These are phyloP conservation scores for Erodium moschatum DNA, from an alignment of 441 rosid species.

Conservation along the genomic window DNA sequence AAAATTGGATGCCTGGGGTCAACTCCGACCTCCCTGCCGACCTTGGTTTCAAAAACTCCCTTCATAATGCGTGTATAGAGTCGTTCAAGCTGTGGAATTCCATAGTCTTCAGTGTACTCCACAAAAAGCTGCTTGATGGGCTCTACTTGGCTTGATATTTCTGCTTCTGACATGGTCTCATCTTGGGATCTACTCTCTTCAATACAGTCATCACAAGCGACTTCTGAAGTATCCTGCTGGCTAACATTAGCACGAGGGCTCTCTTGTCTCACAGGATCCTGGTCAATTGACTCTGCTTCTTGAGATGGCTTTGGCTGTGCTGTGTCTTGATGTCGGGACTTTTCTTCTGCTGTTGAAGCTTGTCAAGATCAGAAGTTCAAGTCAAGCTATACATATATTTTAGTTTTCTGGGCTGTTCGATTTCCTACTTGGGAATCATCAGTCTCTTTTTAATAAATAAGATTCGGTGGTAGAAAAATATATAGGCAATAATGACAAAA, in stretches of 20 bases:
- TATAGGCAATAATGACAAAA: too few species aligned
- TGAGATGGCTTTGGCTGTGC: conserved; percentile 28
- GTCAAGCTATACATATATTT: neutral
- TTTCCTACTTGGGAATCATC: too few species aligned
- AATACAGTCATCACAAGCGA: conserved; percentile 14
- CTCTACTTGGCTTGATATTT: conserved; percentile 35
- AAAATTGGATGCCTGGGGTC: conserved; percentile 61
- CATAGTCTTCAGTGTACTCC: conserved; percentile 49
- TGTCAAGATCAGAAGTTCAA: neutral
- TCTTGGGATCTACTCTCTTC: conserved; percentile 31
- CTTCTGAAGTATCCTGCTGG: conserved; percentile 31
- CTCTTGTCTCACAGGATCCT: conserved; percentile 30
- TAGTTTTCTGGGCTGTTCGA: too few species aligned
- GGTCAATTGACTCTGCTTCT: conserved; percentile 30
- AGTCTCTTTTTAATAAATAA: too few species aligned
- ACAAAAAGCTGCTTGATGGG: conserved; percentile 37
- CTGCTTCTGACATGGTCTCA: conserved; percentile 35
- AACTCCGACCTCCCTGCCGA: conserved; percentile 29
- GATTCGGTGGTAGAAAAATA: too few species aligned
- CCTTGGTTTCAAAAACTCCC: conserved; percentile 50
- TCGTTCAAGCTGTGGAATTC: conserved; percentile 83
- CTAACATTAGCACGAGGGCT: conserved; percentile 26
- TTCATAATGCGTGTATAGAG: conserved; percentile 68
- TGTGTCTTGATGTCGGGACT: conserved; percentile 35
- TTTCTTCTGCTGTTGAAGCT: conserved; percentile 34